These are phyloP conservation scores for Phytophthora sp. DNA, from an alignment of 352 stramenopile species.

Conservation along the genomic window DNA sequence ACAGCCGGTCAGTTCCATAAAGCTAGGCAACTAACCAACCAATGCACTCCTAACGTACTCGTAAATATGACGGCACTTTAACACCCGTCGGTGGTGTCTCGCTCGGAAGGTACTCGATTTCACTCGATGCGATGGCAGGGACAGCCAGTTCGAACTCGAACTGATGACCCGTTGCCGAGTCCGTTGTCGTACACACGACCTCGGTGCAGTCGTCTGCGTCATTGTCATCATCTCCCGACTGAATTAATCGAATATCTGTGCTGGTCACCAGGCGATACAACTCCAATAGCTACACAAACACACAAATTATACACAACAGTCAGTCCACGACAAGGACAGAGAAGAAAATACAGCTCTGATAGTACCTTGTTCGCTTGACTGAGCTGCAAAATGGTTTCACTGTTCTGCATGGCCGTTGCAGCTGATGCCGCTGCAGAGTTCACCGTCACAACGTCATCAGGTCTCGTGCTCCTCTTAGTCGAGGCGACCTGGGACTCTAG, in stretches of 20 bases:
- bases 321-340: neutral
- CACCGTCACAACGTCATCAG: slow-evolving; percentile 45
- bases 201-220: slow-evolving; percentile 63
- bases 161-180: slow-evolving; percentile 67
- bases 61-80: slow-evolving; percentile 76
- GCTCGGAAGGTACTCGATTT: slow-evolving; percentile 84
- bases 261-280: slow-evolving; percentile 81
- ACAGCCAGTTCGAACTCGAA: slow-evolving; percentile 85
- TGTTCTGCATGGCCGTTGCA: slow-evolving; percentile 45
- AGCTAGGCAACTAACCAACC: slow-evolving; percentile 1
- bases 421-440: slow-evolving; percentile 39
- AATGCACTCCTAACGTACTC: slow-evolving; percentile 38
- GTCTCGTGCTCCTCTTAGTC: slow-evolving; percentile 50
- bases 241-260: slow-evolving; percentile 78
- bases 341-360: neutral
- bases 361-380: slow-evolving; percentile 76
- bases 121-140: slow-evolving; percentile 57
- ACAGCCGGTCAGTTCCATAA: neutral
- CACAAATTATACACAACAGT: neutral
- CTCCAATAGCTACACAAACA: slow-evolving; percentile 60
- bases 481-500: slow-evolving; percentile 61
- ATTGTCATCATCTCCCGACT: slow-evolving; percentile 60
- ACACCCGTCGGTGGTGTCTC: slow-evolving; percentile 59
- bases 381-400: slow-evolving; percentile 58
- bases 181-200: slow-evolving; percentile 67